phyloP scores from a whole-genome alignment of 169 alveolate genomes.

The Plasmodium berghei region DNA sequence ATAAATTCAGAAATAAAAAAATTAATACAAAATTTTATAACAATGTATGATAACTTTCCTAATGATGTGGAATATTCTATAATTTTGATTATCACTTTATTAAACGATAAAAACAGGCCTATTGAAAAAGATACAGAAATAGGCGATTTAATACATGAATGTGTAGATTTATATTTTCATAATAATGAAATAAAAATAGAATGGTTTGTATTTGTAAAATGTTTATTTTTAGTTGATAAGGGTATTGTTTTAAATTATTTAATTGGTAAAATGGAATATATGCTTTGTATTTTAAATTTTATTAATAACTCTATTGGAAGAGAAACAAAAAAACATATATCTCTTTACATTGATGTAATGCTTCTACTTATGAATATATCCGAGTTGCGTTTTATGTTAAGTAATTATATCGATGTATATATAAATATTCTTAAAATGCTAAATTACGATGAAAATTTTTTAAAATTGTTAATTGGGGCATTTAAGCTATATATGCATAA shows the following conservation, averaged over 20 bases:
- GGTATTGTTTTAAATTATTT: conserved; percentile 52
- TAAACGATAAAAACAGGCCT: conserved; percentile 56
- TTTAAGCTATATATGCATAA: conserved; percentile 70
- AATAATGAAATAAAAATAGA: conserved; percentile 19
- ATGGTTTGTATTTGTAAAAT: conserved; percentile 58
- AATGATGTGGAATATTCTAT: conserved; percentile 55
- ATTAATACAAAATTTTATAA: conserved; percentile 34
- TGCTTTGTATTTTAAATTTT: conserved; percentile 20
- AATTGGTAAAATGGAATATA: conserved; percentile 59
- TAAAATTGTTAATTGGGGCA: conserved; percentile 35
- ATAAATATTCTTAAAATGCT: conserved; percentile 23
- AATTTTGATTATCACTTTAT: conserved; percentile 20
- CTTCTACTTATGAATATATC: conserved; percentile 44
- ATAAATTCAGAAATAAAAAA: conserved; percentile 41
- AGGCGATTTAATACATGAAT: conserved; percentile 45
- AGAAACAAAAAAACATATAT: conserved; percentile 7
- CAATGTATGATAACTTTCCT: conserved; percentile 34
- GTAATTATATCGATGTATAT: conserved; percentile 40
- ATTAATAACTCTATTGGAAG: conserved; percentile 60
- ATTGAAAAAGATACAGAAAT: conserved; percentile 66
- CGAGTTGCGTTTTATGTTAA: conserved; percentile 63
- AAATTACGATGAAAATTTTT: conserved; percentile 55
- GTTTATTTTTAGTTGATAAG: conserved; percentile 69
- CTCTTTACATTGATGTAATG: conserved; percentile 50
- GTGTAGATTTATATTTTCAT: conserved; percentile 49